Percentiles rank a stretch among this genome's conserved stretches.
Evolutionary conservation across 2,329 filamentous ascomycete species (phyloP).

Genomic region (Colletotrichum abscissum): DNA sequence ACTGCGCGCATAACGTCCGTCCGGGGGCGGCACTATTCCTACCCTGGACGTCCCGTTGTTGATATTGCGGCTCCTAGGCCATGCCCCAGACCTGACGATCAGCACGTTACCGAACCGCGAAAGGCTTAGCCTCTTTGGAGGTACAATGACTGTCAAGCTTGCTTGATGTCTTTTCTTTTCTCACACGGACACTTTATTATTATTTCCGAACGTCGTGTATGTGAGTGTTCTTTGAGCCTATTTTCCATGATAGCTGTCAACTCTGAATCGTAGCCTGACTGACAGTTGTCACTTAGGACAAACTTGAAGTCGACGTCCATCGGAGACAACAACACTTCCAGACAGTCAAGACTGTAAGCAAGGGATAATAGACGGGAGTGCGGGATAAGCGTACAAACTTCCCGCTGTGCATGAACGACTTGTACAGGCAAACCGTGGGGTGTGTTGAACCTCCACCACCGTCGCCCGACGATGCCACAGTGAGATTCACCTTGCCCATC

Average conservation of each 20-base stretch:
- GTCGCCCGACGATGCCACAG: background rate
- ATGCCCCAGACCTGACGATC: background rate
- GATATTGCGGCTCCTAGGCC: slow-evolving; percentile 3
- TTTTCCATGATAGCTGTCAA: background rate
- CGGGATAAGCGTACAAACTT: background rate
- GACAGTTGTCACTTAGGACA: background rate
- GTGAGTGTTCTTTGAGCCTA: background rate
- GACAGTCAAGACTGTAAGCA: background rate
- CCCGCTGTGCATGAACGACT: background rate
- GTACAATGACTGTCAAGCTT: background rate
- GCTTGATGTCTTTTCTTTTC: background rate
- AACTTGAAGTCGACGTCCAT: background rate
- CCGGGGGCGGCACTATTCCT: background rate
- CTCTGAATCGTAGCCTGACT: background rate
- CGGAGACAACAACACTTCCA: background rate
- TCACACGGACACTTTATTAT: background rate
- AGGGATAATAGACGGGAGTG: background rate
- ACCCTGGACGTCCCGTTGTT: background rate
- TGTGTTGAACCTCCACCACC: background rate
- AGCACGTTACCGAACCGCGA: background rate
- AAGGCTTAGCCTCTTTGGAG: background rate
- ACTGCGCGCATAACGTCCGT: slow-evolving; percentile 1
- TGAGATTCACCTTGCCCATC: background rate
- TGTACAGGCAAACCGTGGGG: background rate
- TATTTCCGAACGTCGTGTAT: background rate